phyloP scores from a whole-genome alignment of 2,329 filamentous ascomycete genomes.

The Cercospora zeina region DNA sequence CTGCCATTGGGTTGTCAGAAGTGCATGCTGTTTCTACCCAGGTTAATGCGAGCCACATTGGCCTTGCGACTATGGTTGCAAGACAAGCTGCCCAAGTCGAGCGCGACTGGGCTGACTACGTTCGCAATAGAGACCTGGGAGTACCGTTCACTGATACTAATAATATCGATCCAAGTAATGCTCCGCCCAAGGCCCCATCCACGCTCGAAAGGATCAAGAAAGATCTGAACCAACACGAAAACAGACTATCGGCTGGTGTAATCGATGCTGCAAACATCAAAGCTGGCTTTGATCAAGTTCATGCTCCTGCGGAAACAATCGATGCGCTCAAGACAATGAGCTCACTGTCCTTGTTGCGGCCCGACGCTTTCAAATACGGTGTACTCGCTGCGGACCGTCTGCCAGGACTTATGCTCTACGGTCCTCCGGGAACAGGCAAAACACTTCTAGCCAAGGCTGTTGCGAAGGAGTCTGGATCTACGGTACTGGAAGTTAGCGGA shows the following conservation, averaged over 20 bases:
- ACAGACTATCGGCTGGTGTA: constrained; percentile 76
- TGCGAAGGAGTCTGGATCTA: constrained; percentile 65
- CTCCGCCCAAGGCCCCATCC: neutral
- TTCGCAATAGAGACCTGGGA: constrained; percentile 10
- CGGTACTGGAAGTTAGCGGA: constrained; percentile 79
- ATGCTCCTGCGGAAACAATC: constrained; percentile 77
- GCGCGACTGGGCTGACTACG: constrained; percentile 20
- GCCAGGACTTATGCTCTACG: constrained; percentile 92
- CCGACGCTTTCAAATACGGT: constrained; percentile 94
- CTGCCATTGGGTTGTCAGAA: constrained; percentile 53
- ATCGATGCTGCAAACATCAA: constrained; percentile 78
- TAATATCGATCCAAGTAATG: neutral
- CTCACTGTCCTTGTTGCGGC: constrained; percentile 78
- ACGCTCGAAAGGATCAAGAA: constrained; percentile 53
- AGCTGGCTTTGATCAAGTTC: constrained; percentile 84
- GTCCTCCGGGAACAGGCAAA: constrained; percentile 86
- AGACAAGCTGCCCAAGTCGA: constrained; percentile 30
- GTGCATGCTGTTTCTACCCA: constrained; percentile 37
- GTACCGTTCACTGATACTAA: constrained; percentile 2
- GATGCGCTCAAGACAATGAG: constrained; percentile 87
- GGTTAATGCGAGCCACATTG: constrained; percentile 44
- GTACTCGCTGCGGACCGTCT: constrained; percentile 89
- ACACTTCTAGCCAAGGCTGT: constrained; percentile 71
- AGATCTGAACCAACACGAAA: constrained; percentile 74
- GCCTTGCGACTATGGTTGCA: constrained; percentile 31